Base-by-base conservation (phyloP, 257 asterid genomes). In the Fraxinus quadrangulata region DNA sequence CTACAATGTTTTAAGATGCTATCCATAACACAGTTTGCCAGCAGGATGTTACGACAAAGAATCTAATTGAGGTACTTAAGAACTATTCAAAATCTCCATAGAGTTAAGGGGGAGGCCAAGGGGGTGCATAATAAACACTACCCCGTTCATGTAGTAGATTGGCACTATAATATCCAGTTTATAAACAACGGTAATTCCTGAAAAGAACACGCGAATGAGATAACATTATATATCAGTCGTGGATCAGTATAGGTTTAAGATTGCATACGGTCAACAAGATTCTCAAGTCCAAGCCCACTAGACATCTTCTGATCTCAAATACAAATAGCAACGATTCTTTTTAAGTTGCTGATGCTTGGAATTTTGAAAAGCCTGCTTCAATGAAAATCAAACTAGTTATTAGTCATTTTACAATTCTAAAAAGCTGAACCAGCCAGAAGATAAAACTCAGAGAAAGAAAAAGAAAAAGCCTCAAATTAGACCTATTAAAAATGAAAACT, bases 221-320 rank as follows among this genome's bases (percentile, higher is more conserved):
- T 34, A 67, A 56, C 28, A 16, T 70, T 21, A 49, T 13, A 37
- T n/a, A 31, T n/a, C 65, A 54, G 30, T 17, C 3, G 45, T 33
- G 59, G 36, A 67, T n/a, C 67, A 72, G 82, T 39, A 68, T 24
- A 80, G 74, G 78, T 74, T 45, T 30, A 54, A 56, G 78, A 70
- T 30, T 75, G 77, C 97, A 36, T 85, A 94, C 98, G 97, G 82
- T 90, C 96, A 71, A 92, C 97, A 77, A 92, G 96, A 81, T 91
- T 67, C 89, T 94, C 98, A 11, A 94, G 94, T 74, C 97, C 98
- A 75, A 85, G 80, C 51, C 89, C 96, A 78, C 51, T 82, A 21
- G 94, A 83, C 94, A 91, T 91, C 78, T 84, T 78, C 79, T 68
- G 75, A 63, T 74, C 70, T 79, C 45, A 67, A 11, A 40, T 70